These are phyloP conservation scores for Cyamopsis tetragonoloba DNA, from an alignment of 306 rosid genomes.

Conservation along the genomic window DNA sequence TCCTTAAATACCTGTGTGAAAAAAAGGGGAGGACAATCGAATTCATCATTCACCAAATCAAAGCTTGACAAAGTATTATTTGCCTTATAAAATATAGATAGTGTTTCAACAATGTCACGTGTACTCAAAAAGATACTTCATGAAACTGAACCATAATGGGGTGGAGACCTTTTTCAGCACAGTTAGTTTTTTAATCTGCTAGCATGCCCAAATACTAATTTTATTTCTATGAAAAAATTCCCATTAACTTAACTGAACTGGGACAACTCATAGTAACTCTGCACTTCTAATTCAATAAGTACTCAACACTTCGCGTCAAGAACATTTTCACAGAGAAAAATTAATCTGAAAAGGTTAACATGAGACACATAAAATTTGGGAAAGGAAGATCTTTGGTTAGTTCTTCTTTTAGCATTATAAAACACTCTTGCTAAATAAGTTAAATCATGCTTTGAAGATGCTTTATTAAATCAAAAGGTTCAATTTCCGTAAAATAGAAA, in stretches of 20 bases:
- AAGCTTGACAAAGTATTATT: not conserved
- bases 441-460: not conserved
- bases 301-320: not conserved
- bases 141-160: not conserved
- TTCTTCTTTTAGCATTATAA: not conserved
- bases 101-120: not conserved
- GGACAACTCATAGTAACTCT: not conserved
- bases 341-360: not conserved
- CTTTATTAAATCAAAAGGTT: not conserved
- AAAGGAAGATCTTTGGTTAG: not conserved
- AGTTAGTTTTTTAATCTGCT: not conserved
- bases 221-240: not conserved
- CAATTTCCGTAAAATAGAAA: not conserved
- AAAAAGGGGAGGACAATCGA: not conserved
- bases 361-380: not conserved
- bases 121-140: not conserved
- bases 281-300: not conserved
- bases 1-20: constrained; percentile 67
- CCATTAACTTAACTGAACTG: not conserved
- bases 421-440: not conserved
- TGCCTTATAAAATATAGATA: not conserved
- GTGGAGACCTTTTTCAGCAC: not conserved
- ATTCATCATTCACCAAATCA: constrained; percentile 4
- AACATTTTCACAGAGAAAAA: not conserved
- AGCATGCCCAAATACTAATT: not conserved